Evolutionary conservation across 805 yeast species (phyloP).

Genomic region (Torulaspora indica): DNA sequence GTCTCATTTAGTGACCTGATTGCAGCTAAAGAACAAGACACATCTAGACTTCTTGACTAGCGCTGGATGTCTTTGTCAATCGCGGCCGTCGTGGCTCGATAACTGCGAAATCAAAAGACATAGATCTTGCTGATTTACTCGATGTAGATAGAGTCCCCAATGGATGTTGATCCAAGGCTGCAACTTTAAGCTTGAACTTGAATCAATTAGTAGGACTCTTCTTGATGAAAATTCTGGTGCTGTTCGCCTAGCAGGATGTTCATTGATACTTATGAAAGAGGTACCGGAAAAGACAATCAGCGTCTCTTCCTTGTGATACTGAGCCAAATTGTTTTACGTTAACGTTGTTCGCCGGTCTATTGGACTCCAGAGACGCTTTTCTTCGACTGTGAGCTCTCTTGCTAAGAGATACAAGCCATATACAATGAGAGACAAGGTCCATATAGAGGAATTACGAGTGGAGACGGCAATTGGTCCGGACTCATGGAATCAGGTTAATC

Average conservation of each 20-base stretch:
- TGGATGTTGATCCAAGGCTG: background rate
- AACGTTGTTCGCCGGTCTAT: background rate
- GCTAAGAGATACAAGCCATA: background rate
- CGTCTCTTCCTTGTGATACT: background rate
- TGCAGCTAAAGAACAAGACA: too few species aligned
- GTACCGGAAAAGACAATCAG: background rate
- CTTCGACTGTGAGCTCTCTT: conserved; percentile 2
- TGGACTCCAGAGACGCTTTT: background rate
- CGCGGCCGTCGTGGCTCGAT: too few species aligned
- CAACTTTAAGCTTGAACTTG: background rate
- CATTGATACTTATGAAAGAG: background rate
- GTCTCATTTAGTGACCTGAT: too few species aligned
- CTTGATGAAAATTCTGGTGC: background rate
- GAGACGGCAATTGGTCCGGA: conserved; percentile 66
- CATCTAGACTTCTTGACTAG: too few species aligned
- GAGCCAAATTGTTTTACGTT: conserved; percentile 2
- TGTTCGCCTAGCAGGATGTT: background rate
- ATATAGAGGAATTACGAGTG: conserved; percentile 54
- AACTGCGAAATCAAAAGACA: too few species aligned
- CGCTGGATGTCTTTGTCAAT: too few species aligned
- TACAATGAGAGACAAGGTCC: conserved; percentile 28
- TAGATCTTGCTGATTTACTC: too few species aligned
- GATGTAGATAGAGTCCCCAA: too few species aligned
- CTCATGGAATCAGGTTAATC: conserved; percentile 63
- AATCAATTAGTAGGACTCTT: background rate